phyloP scores from a whole-genome alignment of 495 filamentous ascomycete species.

The Lindgomyces ingoldianus region DNA sequence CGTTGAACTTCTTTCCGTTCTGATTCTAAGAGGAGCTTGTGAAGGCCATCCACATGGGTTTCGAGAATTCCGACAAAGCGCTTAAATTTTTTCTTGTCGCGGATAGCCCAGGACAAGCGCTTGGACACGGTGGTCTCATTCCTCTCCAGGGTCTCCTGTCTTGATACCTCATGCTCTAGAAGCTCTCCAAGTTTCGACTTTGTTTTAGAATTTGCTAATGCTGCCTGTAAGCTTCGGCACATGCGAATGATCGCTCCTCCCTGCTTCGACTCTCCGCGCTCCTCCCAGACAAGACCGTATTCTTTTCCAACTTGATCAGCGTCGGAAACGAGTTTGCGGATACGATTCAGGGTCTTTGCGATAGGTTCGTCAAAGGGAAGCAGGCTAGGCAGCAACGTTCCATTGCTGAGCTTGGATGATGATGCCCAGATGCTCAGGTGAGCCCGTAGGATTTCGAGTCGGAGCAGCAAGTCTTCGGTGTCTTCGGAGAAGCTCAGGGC shows the following conservation, averaged over 20 bases:
- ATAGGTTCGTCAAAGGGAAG: neutral
- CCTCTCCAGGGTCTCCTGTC: neutral
- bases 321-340: neutral
- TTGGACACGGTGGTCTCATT: neutral
- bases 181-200: neutral
- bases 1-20: neutral
- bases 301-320: neutral
- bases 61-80: neutral
- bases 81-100: conserved; percentile 1
- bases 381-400: neutral
- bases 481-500: neutral
- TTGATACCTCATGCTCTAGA: neutral
- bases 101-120: neutral
- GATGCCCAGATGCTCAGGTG: neutral
- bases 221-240: neutral
- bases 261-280: neutral
- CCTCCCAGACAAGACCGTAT: neutral
- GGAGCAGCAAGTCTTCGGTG: neutral
- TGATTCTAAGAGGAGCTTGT: neutral
- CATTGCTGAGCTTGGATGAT: neutral
- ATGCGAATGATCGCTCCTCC: neutral
- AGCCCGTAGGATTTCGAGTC: neutral
- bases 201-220: too few species aligned
- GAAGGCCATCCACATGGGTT: neutral
- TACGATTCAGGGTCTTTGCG: neutral